Conservation (phyloP, 2,329 filamentous ascomycete genomes). For the Mycosphaerella sp. region DNA sequence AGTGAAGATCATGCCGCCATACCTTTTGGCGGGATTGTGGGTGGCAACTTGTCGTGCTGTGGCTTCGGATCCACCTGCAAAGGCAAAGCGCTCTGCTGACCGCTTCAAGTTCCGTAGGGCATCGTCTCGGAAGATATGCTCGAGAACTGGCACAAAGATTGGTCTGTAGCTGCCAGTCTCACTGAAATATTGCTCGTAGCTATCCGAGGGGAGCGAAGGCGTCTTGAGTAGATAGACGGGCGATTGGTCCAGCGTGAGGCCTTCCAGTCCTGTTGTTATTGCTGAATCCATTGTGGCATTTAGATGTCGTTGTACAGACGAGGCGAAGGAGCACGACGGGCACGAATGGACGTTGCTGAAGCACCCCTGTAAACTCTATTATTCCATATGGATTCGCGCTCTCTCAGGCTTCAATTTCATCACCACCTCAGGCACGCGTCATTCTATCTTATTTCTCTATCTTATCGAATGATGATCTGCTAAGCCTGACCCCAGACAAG, state of each 20-base stretch:
- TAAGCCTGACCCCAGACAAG: neutral
- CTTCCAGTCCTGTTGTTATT: constrained; percentile 21
- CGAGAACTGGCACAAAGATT: constrained; percentile 68
- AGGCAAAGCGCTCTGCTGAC: constrained; percentile 45
- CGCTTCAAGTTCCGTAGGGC: constrained; percentile 51
- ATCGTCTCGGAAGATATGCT: constrained; percentile 60
- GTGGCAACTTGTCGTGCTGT: constrained; percentile 29
- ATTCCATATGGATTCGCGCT: neutral
- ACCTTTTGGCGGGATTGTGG: constrained; percentile 40
- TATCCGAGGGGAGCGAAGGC: constrained; percentile 62
- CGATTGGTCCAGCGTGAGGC: constrained; percentile 29
- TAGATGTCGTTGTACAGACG: neutral
- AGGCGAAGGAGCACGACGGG: neutral
- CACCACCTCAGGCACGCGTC: neutral
- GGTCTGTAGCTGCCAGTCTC: constrained; percentile 52
- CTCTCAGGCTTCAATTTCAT: constrained; percentile 9
- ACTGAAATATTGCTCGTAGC: constrained; percentile 64
- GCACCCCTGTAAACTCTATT: neutral
- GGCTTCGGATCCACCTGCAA: constrained; percentile 31
- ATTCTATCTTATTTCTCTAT: constrained; percentile 23
- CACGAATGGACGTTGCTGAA: neutral
- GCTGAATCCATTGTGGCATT: constrained; percentile 23
- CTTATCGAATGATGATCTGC: too few relatives aligned
- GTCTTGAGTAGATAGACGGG: constrained; percentile 74
- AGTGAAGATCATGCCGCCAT: constrained; percentile 77